These are phyloP conservation scores for Phytopythium aichiense DNA, from an alignment of 352 stramenopile species.

Conservation along the genomic window DNA sequence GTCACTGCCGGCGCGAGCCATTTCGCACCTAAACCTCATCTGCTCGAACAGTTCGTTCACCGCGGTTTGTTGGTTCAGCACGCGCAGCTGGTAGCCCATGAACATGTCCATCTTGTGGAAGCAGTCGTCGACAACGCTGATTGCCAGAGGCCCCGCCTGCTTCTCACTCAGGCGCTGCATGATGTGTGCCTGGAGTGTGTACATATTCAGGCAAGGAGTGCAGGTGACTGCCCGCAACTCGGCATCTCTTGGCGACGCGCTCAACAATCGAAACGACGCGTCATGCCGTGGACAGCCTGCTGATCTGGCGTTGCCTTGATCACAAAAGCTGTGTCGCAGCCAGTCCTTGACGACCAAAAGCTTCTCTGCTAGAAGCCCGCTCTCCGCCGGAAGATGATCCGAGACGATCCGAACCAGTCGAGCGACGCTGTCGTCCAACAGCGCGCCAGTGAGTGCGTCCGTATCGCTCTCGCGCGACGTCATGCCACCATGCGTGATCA, in stretches of 20 bases:
- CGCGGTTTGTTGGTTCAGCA: conserved; percentile 3
- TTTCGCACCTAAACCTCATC: conserved; percentile 1
- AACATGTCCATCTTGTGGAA: conserved; percentile 4
- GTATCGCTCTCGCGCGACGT: background rate
- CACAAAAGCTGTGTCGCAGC: background rate
- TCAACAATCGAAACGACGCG: background rate
- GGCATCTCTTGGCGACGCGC: background rate
- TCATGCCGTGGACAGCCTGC: background rate
- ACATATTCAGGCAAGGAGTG: background rate
- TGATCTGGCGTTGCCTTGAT: background rate
- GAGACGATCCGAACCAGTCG: background rate
- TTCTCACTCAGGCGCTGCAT: background rate
- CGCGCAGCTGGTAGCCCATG: conserved; percentile 2
- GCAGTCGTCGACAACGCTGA: conserved; percentile 1
- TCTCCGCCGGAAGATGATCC: background rate
- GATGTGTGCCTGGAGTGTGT: conserved; percentile 1
- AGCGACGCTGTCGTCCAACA: conserved; percentile 2
- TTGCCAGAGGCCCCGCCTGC: background rate
- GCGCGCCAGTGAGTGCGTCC: background rate
- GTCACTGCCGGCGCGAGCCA: conserved; percentile 1
- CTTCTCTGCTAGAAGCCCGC: background rate
- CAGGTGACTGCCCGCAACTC: background rate
- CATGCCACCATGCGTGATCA: background rate
- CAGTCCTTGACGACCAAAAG: conserved; percentile 1
- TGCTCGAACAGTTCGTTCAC: conserved; percentile 3